phyloP scores from a whole-genome alignment of 495 filamentous ascomycete species.

The Xylaria castorea region DNA sequence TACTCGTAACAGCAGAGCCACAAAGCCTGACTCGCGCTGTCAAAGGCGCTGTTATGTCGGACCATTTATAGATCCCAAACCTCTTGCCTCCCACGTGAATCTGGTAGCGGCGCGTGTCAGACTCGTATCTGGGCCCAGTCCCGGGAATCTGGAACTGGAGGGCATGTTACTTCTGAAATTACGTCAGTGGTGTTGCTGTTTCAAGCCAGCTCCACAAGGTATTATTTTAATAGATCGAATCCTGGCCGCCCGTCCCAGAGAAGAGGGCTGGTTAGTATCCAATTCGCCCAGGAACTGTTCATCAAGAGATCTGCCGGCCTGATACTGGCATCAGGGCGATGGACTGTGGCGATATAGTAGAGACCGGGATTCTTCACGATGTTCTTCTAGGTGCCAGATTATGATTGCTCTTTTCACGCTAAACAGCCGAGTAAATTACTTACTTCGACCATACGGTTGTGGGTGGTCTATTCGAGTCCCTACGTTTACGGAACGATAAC shows the following conservation, averaged over 20 bases:
- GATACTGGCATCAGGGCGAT: background rate
- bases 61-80: background rate
- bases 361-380: background rate
- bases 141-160: slow-evolving; percentile 17
- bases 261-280: background rate
- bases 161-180: slow-evolving; percentile 1
- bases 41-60: background rate
- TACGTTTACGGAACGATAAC: background rate
- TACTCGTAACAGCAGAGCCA: background rate
- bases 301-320: background rate
- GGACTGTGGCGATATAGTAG: background rate
- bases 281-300: background rate
- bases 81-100: background rate
- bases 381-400: background rate
- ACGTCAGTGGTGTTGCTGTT: background rate
- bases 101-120: background rate
- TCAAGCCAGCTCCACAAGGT: background rate
- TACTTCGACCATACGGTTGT: background rate
- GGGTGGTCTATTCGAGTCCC: background rate
- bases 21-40: background rate
- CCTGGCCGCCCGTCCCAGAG: background rate
- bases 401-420: background rate
- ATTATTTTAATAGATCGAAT: background rate
- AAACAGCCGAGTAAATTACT: background rate
- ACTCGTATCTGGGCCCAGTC: background rate